phyloP scores from a whole-genome alignment of 2,329 filamentous ascomycete species.

The Fusarium redolens region DNA sequence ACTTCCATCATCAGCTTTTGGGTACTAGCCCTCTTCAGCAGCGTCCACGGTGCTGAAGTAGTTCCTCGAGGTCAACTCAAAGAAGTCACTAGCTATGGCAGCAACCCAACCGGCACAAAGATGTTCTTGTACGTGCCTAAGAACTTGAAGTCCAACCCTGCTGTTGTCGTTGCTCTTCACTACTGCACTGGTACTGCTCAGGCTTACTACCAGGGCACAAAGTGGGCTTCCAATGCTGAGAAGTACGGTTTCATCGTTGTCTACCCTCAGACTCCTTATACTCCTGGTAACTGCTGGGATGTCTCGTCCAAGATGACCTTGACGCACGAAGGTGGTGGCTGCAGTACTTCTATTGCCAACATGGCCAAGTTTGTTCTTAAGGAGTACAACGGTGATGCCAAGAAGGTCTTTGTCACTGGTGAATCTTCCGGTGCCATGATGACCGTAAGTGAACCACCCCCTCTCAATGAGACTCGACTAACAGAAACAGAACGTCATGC shows the following conservation, averaged over 20 bases:
- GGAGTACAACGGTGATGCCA: slow-evolving; percentile 11
- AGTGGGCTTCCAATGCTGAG: slow-evolving; percentile 23
- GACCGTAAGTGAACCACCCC: neutral
- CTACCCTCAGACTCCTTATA: slow-evolving; percentile 20
- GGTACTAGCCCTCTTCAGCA: slow-evolving; percentile 11
- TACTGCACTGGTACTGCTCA: slow-evolving; percentile 4
- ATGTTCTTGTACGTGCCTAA: slow-evolving; percentile 19
- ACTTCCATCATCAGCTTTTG: slow-evolving; percentile 18
- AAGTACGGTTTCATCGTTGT: slow-evolving; percentile 20
- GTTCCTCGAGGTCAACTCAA: slow-evolving; percentile 10
- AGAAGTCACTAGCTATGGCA: slow-evolving; percentile 6
- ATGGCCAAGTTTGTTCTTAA: slow-evolving; percentile 18
- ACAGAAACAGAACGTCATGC: slow-evolving; percentile 8
- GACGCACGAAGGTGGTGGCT: slow-evolving; percentile 10
- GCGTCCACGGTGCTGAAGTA: neutral
- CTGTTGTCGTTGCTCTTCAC: slow-evolving; percentile 16
- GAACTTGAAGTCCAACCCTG: slow-evolving; percentile 17
- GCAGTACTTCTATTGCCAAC: slow-evolving; percentile 16
- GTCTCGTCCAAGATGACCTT: slow-evolving; percentile 19
- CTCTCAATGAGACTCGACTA: neutral
- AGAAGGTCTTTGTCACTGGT: slow-evolving; percentile 18
- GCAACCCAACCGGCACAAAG: slow-evolving; percentile 14
- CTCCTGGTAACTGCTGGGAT: slow-evolving; percentile 14
- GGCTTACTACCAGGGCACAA: slow-evolving; percentile 5
- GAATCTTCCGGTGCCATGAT: slow-evolving; percentile 25